Base-by-base conservation (phyloP, 2,329 filamentous ascomycete genomes). In the Hypocreales sp. region DNA sequence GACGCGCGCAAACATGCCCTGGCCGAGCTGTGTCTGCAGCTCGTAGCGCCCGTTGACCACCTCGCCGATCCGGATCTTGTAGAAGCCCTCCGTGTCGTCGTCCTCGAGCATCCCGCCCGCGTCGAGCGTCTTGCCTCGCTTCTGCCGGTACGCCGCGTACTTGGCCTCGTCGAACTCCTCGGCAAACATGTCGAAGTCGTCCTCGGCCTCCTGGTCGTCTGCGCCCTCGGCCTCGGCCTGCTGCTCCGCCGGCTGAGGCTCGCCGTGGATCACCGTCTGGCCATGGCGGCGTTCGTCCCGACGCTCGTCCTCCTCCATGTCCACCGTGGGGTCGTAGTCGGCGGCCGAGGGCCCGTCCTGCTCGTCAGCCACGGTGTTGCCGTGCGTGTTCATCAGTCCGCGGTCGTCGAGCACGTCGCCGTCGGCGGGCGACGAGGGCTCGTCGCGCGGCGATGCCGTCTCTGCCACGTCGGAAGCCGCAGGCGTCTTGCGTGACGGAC, bases 1-100 rank as follows among this genome's bases (percentile, higher is more conserved):
- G n/a, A 98, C 90, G 7, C 83, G 84, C 0, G 90, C 92, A 50
- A 94, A 98, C 67, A 94, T 93, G 41, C 90, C 90, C 52, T 82
- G 84, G 36, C 90, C 90, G 14, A 98, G 65, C 28, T 77, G 77
- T 32, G 86, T 73, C 48, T 87, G 79, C 18, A 98, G 73, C 47
- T 90, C 81, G 51, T 95, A 95, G 19, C 84, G 79, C 17, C 76
- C 76, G 40, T 92, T 80, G 35, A 98, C 65, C 27, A 95, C 60
- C 58, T 98, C 90, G 44, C 87, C 86, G 22, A 84, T 73, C 31
- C 92, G 83, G 31, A 94, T 76, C 53, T 90, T 92, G 62, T 95
- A 98, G 50, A 95, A 95, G 5, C 87, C 90, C 45, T 98, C 84
- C 28, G 79, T 74, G 47, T 95, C 90, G 46, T 92, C 86, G 33